Conservation (phyloP, 768 basidiomycete species). For the Mycena leptocephala region DNA sequence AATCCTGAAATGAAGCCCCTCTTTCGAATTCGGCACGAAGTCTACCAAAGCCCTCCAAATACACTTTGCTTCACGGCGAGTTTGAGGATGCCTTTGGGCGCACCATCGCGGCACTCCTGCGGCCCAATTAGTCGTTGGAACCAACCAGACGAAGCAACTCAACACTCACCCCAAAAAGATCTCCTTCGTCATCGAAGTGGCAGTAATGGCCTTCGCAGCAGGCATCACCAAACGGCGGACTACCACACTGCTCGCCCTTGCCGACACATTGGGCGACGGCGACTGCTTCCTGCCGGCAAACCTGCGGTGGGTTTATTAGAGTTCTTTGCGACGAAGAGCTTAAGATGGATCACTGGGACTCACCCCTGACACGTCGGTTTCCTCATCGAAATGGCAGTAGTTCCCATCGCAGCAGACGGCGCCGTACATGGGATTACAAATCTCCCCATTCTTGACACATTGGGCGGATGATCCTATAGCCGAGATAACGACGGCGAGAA, state of each 20-base stretch:
- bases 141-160: too few relatives aligned
- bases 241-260: neutral
- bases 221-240: neutral
- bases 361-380: neutral
- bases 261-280: neutral
- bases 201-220: neutral
- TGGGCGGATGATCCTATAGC: too few relatives aligned
- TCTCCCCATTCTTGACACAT: neutral
- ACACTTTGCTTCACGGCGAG: neutral
- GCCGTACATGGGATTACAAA: neutral
- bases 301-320: neutral
- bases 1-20: too few relatives aligned
- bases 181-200: neutral
- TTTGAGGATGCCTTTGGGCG: neutral
- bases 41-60: too few relatives aligned
- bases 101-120: neutral
- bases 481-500: too few relatives aligned
- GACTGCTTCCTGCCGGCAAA: too few relatives aligned
- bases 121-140: too few relatives aligned
- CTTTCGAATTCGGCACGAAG: too few relatives aligned
- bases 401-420: neutral
- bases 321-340: too few relatives aligned
- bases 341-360: neutral
- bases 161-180: neutral
- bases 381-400: neutral